Percentiles rank a stretch among this genome's conserved stretches.
phyloP scores from a whole-genome alignment of 257 asterid species.

The Penstemon barbatus region DNA sequence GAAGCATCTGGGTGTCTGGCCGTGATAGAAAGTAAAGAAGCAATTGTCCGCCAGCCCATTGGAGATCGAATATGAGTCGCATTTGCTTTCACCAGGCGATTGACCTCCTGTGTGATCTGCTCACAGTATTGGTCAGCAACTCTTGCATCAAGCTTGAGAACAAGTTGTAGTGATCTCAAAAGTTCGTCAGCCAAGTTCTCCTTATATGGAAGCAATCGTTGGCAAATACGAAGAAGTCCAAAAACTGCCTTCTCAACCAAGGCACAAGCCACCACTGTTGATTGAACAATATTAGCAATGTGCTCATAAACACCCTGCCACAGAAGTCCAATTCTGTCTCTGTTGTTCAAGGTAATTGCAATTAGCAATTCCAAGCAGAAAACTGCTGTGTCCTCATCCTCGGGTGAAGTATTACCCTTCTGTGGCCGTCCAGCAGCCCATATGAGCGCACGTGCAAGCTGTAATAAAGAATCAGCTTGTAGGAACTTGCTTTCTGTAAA shows the following conservation, averaged over 20 bases:
- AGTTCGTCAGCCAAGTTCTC: constrained; percentile 87
- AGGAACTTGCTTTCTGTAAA: constrained; percentile 94
- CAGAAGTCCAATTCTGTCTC: constrained; percentile 84
- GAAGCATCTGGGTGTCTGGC: constrained; percentile 97
- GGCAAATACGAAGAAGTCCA: constrained; percentile 92
- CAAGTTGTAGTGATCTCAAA: constrained; percentile 77
- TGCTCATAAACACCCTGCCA: constrained; percentile 97
- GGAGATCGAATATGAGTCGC: constrained; percentile 71
- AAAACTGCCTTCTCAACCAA: constrained; percentile 92
- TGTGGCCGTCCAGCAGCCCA: constrained; percentile 96
- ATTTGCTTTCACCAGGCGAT: constrained; percentile 82
- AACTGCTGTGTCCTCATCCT: constrained; percentile 95
- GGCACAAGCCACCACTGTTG: constrained; percentile 93
- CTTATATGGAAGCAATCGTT: constrained; percentile 85
- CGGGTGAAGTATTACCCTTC: constrained; percentile 81
- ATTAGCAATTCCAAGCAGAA: constrained; percentile 93
- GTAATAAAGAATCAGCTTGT: constrained; percentile 77
- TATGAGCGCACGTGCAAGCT: constrained; percentile 90
- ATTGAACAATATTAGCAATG: constrained; percentile 82
- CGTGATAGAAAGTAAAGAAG: constrained; percentile 74
- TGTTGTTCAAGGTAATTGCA: constrained; percentile 82
- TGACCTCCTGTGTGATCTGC: constrained; percentile 94
- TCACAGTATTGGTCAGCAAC: constrained; percentile 96
- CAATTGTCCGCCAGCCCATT: constrained; percentile 85
- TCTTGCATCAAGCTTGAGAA: constrained; percentile 87